phyloP scores from a whole-genome alignment of 2,329 filamentous ascomycete genomes.

The Phoma sp. region DNA sequence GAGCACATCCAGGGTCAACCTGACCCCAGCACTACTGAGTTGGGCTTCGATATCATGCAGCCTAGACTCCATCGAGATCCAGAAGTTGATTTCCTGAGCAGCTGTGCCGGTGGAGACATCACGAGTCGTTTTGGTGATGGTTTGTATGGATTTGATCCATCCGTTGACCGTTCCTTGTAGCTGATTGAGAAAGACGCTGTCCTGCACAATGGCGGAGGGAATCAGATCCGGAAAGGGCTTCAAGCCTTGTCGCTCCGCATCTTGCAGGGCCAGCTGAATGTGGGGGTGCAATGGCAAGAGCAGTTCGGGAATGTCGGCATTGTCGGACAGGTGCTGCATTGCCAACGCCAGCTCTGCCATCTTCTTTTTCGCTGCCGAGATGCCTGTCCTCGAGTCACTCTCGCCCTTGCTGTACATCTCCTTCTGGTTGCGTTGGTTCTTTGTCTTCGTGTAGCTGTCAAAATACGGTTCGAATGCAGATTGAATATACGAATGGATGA shows the following conservation, averaged over 20 bases:
- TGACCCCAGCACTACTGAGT: conserved; percentile 85
- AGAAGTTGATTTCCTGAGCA: conserved; percentile 98
- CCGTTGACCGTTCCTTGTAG: conserved; percentile 92
- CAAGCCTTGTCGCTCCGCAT: conserved; percentile 69
- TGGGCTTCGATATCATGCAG: conserved; percentile 91
- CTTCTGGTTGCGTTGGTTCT: conserved; percentile 57
- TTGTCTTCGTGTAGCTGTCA: conserved; percentile 93
- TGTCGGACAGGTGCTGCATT: conserved; percentile 90
- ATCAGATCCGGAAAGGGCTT: conserved; percentile 82
- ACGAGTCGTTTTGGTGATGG: conserved; percentile 90
- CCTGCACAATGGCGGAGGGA: conserved; percentile 75
- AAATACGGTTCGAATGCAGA: conserved; percentile 94
- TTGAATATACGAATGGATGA: conserved; percentile 89
- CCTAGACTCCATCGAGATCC: conserved; percentile 95
- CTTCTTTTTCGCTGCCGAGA: conserved; percentile 96
- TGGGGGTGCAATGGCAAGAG: conserved; percentile 86
- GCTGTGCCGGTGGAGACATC: conserved; percentile 81
- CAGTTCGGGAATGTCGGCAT: conserved; percentile 95
- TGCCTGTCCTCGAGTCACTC: conserved; percentile 89
- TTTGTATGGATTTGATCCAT: conserved; percentile 99
- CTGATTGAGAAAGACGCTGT: conserved; percentile 91
- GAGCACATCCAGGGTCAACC: conserved; percentile 89
- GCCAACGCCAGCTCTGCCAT: conserved; percentile 93
- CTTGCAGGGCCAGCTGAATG: conserved; percentile 83
- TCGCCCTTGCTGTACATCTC: conserved; percentile 74